phyloP scores from a whole-genome alignment of 305 asterid species.

The Coffea humblotiana region DNA sequence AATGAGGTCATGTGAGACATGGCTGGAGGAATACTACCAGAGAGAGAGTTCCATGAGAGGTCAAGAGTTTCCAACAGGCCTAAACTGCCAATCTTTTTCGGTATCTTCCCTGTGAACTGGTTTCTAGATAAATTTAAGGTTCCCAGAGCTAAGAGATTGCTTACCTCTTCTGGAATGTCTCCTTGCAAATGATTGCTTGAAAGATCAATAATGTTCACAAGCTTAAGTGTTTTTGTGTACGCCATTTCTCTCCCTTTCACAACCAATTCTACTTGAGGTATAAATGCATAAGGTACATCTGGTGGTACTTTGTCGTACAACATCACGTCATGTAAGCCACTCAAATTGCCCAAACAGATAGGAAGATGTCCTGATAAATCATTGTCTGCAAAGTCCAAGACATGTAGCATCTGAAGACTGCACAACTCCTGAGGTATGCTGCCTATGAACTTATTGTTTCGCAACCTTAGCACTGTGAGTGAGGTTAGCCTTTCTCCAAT shows the following conservation, averaged over 20 bases:
- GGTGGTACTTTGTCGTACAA: not conserved
- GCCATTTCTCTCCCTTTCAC: constrained; percentile 3
- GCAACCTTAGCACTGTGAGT: not conserved
- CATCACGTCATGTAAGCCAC: not conserved
- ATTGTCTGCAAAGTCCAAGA: constrained; percentile 2
- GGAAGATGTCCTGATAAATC: constrained; percentile 11
- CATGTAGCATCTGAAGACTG: not conserved
- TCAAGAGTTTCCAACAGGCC: constrained; percentile 21
- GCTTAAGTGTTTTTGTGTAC: constrained; percentile 1
- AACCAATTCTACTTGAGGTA: not conserved
- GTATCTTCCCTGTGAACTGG: constrained; percentile 18
- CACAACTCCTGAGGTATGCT: constrained; percentile 6
- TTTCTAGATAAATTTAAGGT: constrained; percentile 22
- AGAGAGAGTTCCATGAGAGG: constrained; percentile 18
- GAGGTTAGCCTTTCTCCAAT: not conserved
- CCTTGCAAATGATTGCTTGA: constrained; percentile 10
- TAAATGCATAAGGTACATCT: not conserved
- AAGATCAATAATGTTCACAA: constrained; percentile 16
- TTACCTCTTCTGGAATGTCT: constrained; percentile 16
- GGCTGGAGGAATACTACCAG: constrained; percentile 12
- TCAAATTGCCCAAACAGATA: not conserved
- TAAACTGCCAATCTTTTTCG: constrained; percentile 22
- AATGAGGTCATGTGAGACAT: constrained; percentile 16
- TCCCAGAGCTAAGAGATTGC: constrained; percentile 4
- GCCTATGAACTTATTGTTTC: not conserved